phyloP scores from a whole-genome alignment of 2,329 filamentous ascomycete species.

The Claviceps pazoutovae region DNA sequence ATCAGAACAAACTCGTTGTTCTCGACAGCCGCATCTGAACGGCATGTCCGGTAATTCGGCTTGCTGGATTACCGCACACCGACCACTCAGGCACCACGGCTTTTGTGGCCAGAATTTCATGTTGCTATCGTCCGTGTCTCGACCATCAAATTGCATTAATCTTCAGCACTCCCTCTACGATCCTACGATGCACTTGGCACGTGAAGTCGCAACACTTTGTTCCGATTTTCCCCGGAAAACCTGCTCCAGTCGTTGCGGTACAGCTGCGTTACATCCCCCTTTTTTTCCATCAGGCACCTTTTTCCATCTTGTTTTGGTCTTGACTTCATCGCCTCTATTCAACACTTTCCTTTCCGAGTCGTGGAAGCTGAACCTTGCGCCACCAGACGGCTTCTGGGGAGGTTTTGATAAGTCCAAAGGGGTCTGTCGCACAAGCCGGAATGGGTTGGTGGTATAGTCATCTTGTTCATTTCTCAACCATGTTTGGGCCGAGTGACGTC shows the following conservation, averaged over 20 bases:
- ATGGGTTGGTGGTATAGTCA: neutral
- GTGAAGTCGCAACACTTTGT: neutral
- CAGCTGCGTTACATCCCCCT: slow-evolving; percentile 16
- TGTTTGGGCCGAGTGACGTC: neutral
- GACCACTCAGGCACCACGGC: neutral
- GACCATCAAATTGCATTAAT: neutral
- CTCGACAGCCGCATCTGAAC: slow-evolving; percentile 19
- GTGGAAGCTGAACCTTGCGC: slow-evolving; percentile 13
- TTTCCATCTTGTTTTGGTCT: slow-evolving; percentile 16
- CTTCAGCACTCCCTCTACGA: neutral
- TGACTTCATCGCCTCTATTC: slow-evolving; percentile 6
- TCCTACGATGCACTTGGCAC: slow-evolving; percentile 1
- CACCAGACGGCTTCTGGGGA: slow-evolving; percentile 23
- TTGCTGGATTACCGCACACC: slow-evolving; percentile 7
- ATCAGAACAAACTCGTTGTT: slow-evolving; percentile 6
- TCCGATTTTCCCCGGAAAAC: slow-evolving; percentile 1
- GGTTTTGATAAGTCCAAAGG: slow-evolving; percentile 10
- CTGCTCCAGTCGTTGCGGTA: slow-evolving; percentile 23
- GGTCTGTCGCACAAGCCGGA: neutral
- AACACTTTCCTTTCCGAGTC: slow-evolving; percentile 8
- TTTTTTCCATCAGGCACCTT: slow-evolving; percentile 13
- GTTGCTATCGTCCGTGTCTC: neutral
- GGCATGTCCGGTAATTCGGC: slow-evolving; percentile 25
- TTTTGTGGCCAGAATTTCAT: neutral
- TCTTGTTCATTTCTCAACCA: neutral